Evolutionary conservation across 2,329 filamentous ascomycete species (phyloP).

Genomic region (Botryotinia convoluta): DNA sequence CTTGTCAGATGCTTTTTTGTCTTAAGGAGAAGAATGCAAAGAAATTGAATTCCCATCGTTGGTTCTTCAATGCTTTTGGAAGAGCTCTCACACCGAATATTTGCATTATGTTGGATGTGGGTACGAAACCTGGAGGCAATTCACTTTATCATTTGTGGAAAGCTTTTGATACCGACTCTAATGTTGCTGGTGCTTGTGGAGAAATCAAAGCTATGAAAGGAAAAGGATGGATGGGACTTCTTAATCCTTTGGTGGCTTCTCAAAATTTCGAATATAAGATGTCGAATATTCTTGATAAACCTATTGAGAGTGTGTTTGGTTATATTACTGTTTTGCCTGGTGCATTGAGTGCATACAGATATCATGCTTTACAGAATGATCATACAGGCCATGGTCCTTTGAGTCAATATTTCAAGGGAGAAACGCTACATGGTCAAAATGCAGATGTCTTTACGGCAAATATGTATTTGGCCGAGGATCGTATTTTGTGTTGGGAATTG

Average conservation of each 20-base stretch:
- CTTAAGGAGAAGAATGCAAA: constrained; percentile 97
- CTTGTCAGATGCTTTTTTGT: constrained; percentile 97
- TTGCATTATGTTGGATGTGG: constrained; percentile 94
- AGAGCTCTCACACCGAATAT: constrained; percentile 90
- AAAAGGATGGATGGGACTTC: constrained; percentile 72
- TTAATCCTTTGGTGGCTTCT: constrained; percentile 92
- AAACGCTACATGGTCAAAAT: constrained; percentile 92
- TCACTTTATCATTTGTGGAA: constrained; percentile 99
- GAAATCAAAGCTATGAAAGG: constrained; percentile 98
- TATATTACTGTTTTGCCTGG: constrained; percentile 97
- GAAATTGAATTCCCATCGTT: constrained; percentile 96
- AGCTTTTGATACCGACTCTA: constrained; percentile 96
- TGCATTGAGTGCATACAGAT: constrained; percentile 91
- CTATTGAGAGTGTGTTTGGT: constrained; percentile 92
- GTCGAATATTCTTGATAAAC: constrained; percentile 98
- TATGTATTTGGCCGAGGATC: constrained; percentile 89
- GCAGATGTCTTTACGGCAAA: constrained; percentile 98
- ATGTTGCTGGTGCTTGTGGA: constrained; percentile 92
- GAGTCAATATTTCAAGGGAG: constrained; percentile 98
- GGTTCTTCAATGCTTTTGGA: constrained; percentile 99
- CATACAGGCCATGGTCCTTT: constrained; percentile 91
- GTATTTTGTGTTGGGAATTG: constrained; percentile 89
- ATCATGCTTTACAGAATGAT: constrained; percentile 94
- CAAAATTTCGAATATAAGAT: constrained; percentile 99
- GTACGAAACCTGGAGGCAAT: constrained; percentile 82